Evolutionary conservation across 495 filamentous ascomycete genomes (phyloP).

Genomic region (Choiromyces venosus): DNA sequence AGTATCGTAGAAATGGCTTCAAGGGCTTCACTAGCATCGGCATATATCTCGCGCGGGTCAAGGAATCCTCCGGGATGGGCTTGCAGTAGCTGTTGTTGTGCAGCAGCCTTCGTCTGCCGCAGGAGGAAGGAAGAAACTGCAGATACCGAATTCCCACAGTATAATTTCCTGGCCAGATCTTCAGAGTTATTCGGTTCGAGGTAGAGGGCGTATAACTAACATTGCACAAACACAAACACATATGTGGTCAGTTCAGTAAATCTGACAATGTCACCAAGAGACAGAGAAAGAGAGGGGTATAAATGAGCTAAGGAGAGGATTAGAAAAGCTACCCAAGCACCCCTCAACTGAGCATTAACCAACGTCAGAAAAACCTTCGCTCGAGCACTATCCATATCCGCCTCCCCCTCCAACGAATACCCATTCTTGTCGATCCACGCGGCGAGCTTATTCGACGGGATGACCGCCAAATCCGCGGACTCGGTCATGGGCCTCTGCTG

Average conservation of each 20-base stretch:
- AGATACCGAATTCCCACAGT: conserved; percentile 46
- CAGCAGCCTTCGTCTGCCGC: conserved; percentile 63
- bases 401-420: conserved; percentile 49
- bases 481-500: conserved; percentile 20
- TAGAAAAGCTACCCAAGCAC: conserved; percentile 65
- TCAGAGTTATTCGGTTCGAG: conserved; percentile 60
- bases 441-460: conserved; percentile 63
- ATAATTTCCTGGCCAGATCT: conserved; percentile 60
- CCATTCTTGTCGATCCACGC: conserved; percentile 59
- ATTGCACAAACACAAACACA: neutral
- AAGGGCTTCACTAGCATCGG: conserved; percentile 65
- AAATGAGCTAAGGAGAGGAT: neutral
- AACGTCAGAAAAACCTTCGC: conserved; percentile 76
- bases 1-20: conserved; percentile 68
- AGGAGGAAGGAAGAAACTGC: conserved; percentile 60
- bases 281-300: neutral
- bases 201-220: conserved; percentile 73
- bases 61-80: conserved; percentile 52
- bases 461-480: conserved; percentile 41
- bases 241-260: neutral
- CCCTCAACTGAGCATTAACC: conserved; percentile 72
- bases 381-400: conserved; percentile 50
- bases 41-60: conserved; percentile 59
- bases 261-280: neutral
- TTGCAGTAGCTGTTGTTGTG: conserved; percentile 65